Evolutionary conservation across 2,329 filamentous ascomycete genomes (phyloP).

Genomic region (Colletotrichum sidae): DNA sequence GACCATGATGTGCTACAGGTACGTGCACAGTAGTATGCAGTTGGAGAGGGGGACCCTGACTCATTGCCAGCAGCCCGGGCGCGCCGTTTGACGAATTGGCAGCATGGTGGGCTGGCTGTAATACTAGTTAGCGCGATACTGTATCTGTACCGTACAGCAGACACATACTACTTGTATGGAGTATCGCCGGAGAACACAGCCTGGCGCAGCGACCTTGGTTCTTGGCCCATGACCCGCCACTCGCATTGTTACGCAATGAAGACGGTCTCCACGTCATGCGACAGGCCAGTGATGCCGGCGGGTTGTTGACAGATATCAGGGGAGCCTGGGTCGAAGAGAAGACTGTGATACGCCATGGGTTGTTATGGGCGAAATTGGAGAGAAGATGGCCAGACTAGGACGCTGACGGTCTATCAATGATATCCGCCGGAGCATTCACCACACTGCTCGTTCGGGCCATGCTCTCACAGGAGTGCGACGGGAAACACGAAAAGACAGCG

Average conservation of each 20-base stretch:
- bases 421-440: conserved; percentile 16
- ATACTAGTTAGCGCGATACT: too few relatives aligned
- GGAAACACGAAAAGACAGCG: conserved; percentile 5
- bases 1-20: too few relatives aligned
- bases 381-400: conserved; percentile 7
- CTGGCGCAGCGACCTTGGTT: conserved; percentile 16
- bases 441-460: not conserved
- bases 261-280: conserved; percentile 34
- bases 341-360: conserved; percentile 18
- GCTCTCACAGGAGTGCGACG: not conserved
- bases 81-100: conserved; percentile 33
- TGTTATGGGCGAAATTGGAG: conserved; percentile 19
- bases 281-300: conserved; percentile 18
- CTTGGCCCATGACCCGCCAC: conserved; percentile 25
- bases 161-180: not conserved
- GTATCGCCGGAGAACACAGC: conserved; percentile 1
- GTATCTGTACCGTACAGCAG: not conserved
- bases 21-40: not conserved
- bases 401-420: conserved; percentile 11
- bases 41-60: conserved; percentile 21
- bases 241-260: conserved; percentile 33
- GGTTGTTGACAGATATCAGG: conserved; percentile 5
- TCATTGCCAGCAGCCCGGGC: conserved; percentile 24
- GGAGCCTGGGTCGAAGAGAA: conserved; percentile 11
- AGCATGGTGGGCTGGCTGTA: not conserved